Evolutionary conservation across 2,329 filamentous ascomycete genomes (phyloP).

Genomic region (Hypoxylon sp.): DNA sequence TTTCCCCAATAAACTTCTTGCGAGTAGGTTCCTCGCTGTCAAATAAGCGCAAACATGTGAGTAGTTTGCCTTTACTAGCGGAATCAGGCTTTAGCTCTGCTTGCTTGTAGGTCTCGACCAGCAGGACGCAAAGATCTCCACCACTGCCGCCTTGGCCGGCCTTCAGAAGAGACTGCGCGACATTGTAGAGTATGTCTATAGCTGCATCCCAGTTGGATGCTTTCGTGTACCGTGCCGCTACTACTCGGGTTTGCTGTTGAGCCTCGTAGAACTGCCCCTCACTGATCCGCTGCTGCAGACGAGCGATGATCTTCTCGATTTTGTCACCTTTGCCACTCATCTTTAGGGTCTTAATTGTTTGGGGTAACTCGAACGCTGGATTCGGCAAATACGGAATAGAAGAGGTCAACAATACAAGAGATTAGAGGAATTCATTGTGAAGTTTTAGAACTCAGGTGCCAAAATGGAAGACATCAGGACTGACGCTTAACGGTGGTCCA

Average conservation of each 20-base stretch:
- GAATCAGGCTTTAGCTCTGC: conserved; percentile 83
- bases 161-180: conserved; percentile 87
- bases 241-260: conserved; percentile 96
- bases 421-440: conserved; percentile 26
- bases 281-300: conserved; percentile 87
- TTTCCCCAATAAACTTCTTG: conserved; percentile 92
- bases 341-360: conserved; percentile 22
- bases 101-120: conserved; percentile 93
- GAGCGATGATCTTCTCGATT: conserved; percentile 71
- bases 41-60: conserved; percentile 86
- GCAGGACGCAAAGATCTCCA: conserved; percentile 87
- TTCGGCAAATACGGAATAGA: background rate
- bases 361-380: background rate
- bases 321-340: conserved; percentile 60
- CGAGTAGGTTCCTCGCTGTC: conserved; percentile 86
- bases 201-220: conserved; percentile 86
- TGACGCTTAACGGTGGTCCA: conserved; percentile 30
- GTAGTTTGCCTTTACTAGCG: conserved; percentile 79
- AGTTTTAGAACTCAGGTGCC: conserved; percentile 16
- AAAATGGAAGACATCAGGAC: conserved; percentile 14
- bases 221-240: conserved; percentile 94
- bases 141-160: conserved; percentile 95
- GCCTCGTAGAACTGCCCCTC: conserved; percentile 98
- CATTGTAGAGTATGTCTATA: conserved; percentile 86
- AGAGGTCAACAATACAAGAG: conserved; percentile 10